phyloP scores from a whole-genome alignment of 176 grass and related monocot genomes.

The Oryza brachyantha region DNA sequence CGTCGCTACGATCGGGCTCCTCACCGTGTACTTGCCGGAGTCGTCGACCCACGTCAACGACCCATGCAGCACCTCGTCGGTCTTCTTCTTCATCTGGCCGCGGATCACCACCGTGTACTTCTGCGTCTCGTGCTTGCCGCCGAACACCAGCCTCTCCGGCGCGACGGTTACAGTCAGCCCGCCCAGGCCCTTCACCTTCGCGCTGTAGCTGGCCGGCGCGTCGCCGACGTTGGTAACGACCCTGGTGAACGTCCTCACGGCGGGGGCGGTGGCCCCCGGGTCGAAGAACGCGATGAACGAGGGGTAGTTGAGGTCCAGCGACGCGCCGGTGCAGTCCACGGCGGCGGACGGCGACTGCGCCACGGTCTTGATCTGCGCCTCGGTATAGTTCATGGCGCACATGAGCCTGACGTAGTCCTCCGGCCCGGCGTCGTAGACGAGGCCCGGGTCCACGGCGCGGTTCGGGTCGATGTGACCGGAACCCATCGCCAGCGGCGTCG shows the following conservation, averaged over 20 bases:
- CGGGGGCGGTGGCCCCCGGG: background rate
- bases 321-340: conserved; percentile 48
- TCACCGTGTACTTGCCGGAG: conserved; percentile 63
- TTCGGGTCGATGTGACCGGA: conserved; percentile 64
- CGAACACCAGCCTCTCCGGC: conserved; percentile 43
- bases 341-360: conserved; percentile 15
- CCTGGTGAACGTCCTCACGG: conserved; percentile 45
- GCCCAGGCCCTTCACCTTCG: conserved; percentile 36
- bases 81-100: conserved; percentile 39
- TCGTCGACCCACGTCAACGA: conserved; percentile 79
- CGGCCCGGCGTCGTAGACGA: conserved; percentile 65
- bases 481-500: conserved; percentile 65
- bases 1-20: conserved; percentile 75
- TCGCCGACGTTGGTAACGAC: conserved; percentile 60
- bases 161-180: conserved; percentile 46
- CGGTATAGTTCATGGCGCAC: conserved; percentile 87
- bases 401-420: conserved; percentile 61
- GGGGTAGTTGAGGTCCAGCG: conserved; percentile 79
- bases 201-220: conserved; percentile 50
- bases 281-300: conserved; percentile 73
- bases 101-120: conserved; percentile 57
- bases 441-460: conserved; percentile 59
- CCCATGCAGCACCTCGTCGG: conserved; percentile 45
- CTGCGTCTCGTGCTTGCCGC: conserved; percentile 56
- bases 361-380: conserved; percentile 59